These are phyloP conservation scores for Trichoderma polysporum DNA, from an alignment of 2,329 filamentous ascomycete genomes.

Conservation along the genomic window DNA sequence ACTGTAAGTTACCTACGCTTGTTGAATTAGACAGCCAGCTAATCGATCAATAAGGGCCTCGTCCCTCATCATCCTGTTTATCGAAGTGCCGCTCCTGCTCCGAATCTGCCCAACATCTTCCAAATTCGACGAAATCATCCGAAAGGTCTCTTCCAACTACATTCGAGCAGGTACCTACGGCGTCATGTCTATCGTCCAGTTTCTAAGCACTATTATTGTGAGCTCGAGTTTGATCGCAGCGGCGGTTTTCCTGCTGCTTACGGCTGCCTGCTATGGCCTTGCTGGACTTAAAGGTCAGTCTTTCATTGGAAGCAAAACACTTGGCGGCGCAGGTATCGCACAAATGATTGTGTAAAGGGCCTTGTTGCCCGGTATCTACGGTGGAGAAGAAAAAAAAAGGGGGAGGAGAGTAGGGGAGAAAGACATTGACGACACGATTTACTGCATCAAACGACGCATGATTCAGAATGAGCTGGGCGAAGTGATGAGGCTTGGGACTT, in stretches of 20 bases:
- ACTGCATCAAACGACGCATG: conserved; percentile 15
- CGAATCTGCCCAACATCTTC: conserved; percentile 95
- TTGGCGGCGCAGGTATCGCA: conserved; percentile 88
- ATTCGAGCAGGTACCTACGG: conserved; percentile 88
- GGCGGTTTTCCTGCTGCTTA: conserved; percentile 75
- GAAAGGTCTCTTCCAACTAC: conserved; percentile 92
- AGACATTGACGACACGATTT: not conserved
- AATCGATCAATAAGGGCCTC: conserved; percentile 53
- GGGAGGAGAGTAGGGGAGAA: not conserved
- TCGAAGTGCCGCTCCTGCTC: conserved; percentile 90
- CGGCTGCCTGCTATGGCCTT: conserved; percentile 75
- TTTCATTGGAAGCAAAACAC: conserved; percentile 90
- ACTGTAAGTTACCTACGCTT: conserved; percentile 45
- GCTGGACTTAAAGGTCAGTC: conserved; percentile 80
- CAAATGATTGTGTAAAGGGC: conserved; percentile 87
- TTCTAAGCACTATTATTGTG: conserved; percentile 68
- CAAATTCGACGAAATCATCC: conserved; percentile 85
- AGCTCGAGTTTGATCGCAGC: conserved; percentile 79
- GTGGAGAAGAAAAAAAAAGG: not conserved
- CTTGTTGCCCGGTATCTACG: not conserved
- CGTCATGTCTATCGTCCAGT: conserved; percentile 79
- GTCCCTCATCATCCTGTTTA: conserved; percentile 74
- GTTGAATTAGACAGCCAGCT: not conserved
- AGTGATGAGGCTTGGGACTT: conserved; percentile 8
- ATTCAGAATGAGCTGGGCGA: not conserved